These are phyloP conservation scores for Gremmenia infestans DNA, from an alignment of 2,329 filamentous ascomycete species.

Conservation along the genomic window DNA sequence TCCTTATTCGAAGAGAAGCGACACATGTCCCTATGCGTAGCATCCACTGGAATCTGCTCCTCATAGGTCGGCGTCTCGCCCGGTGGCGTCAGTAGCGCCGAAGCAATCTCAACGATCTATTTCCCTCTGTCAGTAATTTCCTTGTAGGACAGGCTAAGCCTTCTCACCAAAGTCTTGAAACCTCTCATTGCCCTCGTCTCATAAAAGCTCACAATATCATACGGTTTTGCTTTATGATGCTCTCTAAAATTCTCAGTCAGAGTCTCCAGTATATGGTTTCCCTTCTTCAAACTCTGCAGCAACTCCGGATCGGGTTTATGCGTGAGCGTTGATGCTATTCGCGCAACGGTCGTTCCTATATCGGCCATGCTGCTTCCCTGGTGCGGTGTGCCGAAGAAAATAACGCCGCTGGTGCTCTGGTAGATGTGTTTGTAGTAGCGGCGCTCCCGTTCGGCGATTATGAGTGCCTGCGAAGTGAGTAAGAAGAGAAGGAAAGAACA, in stretches of 20 bases:
- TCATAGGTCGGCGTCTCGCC: conserved; percentile 6
- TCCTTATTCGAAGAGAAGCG: conserved; percentile 3
- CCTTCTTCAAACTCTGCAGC: conserved; percentile 6
- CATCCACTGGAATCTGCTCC: conserved; percentile 10
- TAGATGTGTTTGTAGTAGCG: conserved; percentile 6
- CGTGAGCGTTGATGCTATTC: conserved; percentile 1
- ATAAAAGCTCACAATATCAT: conserved; percentile 17
- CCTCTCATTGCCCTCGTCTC: conserved; percentile 11
- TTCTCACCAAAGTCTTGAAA: neutral
- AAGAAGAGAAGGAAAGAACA: too few relatives aligned
- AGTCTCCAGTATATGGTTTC: neutral
- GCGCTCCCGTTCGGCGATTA: conserved; percentile 8
- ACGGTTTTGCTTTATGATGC: neutral
- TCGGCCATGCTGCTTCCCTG: conserved; percentile 11
- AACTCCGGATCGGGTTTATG: conserved; percentile 10
- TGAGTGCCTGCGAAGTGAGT: conserved; percentile 7
- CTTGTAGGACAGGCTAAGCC: neutral
- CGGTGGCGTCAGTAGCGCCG: conserved; percentile 8
- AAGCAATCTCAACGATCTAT: conserved; percentile 11
- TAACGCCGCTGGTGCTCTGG: conserved; percentile 2
- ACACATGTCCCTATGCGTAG: conserved; percentile 14
- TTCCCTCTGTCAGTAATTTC: neutral
- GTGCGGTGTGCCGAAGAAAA: conserved; percentile 22
- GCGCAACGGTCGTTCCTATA: conserved; percentile 9
- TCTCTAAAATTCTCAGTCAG: conserved; percentile 7